These are phyloP conservation scores for Annulohypoxylon maeteangense DNA, from an alignment of 495 filamentous ascomycete genomes.

Conservation along the genomic window DNA sequence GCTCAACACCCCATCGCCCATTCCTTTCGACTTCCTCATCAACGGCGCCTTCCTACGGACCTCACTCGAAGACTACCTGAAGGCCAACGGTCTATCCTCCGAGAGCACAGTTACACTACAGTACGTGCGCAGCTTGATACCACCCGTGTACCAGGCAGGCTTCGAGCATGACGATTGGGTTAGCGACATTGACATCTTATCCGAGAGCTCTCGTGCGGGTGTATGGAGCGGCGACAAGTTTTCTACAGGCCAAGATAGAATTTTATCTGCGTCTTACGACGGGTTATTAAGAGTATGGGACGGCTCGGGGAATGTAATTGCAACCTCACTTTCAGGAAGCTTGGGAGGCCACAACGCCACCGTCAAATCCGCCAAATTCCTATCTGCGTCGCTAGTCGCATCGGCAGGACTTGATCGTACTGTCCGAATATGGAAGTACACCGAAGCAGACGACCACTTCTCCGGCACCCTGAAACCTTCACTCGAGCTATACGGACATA, in stretches of 20 bases:
- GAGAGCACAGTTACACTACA: constrained; percentile 88
- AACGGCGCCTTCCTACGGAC: constrained; percentile 90
- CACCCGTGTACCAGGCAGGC: constrained; percentile 83
- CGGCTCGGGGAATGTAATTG: constrained; percentile 79
- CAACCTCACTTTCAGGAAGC: constrained; percentile 69
- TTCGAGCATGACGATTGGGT: constrained; percentile 99
- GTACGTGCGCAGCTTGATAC: constrained; percentile 91
- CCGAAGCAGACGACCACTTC: constrained; percentile 68
- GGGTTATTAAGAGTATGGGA: constrained; percentile 90
- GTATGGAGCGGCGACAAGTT: constrained; percentile 61
- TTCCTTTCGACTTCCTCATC: constrained; percentile 96
- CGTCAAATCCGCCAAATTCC: constrained; percentile 82
- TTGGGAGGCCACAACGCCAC: constrained; percentile 78
- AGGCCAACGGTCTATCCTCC: constrained; percentile 82
- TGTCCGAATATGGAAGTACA: constrained; percentile 88
- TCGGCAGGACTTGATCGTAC: constrained; percentile 85
- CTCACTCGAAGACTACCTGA: constrained; percentile 89
- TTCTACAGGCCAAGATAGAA: constrained; percentile 62
- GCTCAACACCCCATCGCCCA: constrained; percentile 76
- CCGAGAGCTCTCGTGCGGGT: constrained; percentile 69
- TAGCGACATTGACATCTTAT: constrained; percentile 87
- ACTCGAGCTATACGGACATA: constrained; percentile 90
- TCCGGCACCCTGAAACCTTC: constrained; percentile 74
- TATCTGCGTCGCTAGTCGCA: constrained; percentile 78
- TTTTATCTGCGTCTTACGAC: constrained; percentile 91